Evolutionary conservation across 495 filamentous ascomycete genomes (phyloP), one percentile per base, ranked within the genome.

Genomic region (Cercophora samala): DNA sequence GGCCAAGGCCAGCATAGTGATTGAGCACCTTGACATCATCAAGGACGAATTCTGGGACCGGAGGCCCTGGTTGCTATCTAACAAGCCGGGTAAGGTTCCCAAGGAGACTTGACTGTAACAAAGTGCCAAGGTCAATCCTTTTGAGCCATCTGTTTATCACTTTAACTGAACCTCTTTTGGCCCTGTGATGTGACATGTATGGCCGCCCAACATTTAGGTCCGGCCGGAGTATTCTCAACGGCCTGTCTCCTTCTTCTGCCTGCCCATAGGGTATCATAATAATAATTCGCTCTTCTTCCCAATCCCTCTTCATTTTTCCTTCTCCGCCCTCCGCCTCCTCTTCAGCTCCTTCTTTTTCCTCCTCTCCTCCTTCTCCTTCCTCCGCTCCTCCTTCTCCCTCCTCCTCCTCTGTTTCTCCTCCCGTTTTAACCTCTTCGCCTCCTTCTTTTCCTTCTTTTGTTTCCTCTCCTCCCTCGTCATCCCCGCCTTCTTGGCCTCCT

Each of bases 11-110:
- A 80, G 84, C 62, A 88, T 99, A 51, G 85, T 89, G 18, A 80
- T 94, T 53, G 88, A 94, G 64, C 93, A 97, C 78, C 79, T 92
- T 63, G 95, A 99, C 77, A 90, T 99, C 73, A 97, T 98, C 74
- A 90, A 89, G 66, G 91, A 97, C 79, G 90, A 90, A 6, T 98
- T 99, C 76, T 99, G 94, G 95, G 84, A 90, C 66, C 81, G 82
- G 70, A 82, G 91, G 71, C 92, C 93, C 8, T 97, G 93, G 91
- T 85, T 99, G 65, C 76, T 97, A 63, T 90, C 87, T 18, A 88
- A 89, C 64, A 90, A 88, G 71, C 86, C 90, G 23, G 88, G 89
- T 13, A 90, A 86, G 72, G 77, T 89, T 63, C 87, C 87, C 4
- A 84, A 82, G 58, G 79, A 88, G 74, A 77, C 76, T 56, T 80